Evolutionary conservation across 208 protist genomes (phyloP).

Genomic region (Trichomonas vaginalis): DNA sequence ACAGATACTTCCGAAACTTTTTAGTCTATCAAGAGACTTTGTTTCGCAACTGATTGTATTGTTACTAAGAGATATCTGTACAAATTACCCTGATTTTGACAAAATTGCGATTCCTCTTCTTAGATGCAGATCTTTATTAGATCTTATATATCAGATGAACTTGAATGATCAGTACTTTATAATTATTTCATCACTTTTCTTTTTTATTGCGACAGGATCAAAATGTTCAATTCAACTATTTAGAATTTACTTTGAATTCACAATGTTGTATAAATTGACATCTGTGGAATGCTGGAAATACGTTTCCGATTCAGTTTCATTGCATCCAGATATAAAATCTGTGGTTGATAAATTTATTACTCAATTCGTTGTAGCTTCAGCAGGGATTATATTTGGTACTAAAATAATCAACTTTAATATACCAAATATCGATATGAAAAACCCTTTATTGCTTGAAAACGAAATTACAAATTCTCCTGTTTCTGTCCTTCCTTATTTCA

Average conservation of each 20-base stretch:
- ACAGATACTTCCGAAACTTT: not conserved
- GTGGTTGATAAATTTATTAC: not conserved
- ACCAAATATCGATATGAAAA: not conserved
- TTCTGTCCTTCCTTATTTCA: not conserved
- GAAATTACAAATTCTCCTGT: not conserved
- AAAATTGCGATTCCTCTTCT: not conserved
- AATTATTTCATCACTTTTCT: not conserved
- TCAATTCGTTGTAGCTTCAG: not conserved
- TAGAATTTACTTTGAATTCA: not conserved
- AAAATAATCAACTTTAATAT: not conserved
- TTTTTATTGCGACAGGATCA: not conserved
- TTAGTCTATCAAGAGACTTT: not conserved
- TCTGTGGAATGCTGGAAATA: not conserved
- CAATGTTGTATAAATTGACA: not conserved
- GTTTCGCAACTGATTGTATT: not conserved
- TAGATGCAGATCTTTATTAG: not conserved
- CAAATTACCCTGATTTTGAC: not conserved
- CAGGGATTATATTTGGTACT: not conserved
- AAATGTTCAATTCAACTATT: not conserved
- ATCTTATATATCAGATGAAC: not conserved
- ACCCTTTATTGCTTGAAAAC: not conserved
- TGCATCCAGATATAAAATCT: not conserved
- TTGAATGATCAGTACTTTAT: not conserved
- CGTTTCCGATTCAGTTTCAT: not conserved
- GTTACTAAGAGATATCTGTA: not conserved